A percentile compares a stretch with the other conserved stretches of the same genome.
Evolutionary conservation across 768 basidiomycete genomes (phyloP).

Genomic region (Tephrocybe sp.): DNA sequence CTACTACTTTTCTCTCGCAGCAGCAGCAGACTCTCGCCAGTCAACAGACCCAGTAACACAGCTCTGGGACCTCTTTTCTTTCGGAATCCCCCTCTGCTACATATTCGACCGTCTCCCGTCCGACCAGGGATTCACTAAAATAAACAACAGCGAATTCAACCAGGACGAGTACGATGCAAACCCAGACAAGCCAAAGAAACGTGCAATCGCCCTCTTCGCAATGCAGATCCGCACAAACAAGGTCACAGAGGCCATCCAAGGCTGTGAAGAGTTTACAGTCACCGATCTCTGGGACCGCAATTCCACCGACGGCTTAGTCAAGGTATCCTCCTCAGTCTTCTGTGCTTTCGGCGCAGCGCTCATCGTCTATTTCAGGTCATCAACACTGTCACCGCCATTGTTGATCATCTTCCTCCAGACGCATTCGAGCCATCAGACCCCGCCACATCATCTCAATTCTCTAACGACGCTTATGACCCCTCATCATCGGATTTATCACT

Average conservation of each 20-base stretch:
- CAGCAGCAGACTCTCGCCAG: conserved; percentile 58
- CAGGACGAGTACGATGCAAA: conserved; percentile 60
- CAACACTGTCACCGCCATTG: conserved; percentile 82
- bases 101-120: conserved; percentile 88
- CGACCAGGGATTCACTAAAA: conserved; percentile 55
- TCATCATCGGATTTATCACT: conserved; percentile 42
- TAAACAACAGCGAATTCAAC: conserved; percentile 65
- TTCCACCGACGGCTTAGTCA: conserved; percentile 92
- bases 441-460: conserved; percentile 52
- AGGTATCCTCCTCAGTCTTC: conserved; percentile 52
- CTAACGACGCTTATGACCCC: conserved; percentile 62
- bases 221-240: conserved; percentile 78
- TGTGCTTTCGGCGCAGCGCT: conserved; percentile 4
- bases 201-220: conserved; percentile 85
- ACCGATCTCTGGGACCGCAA: conserved; percentile 89
- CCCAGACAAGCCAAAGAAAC: conserved; percentile 85
- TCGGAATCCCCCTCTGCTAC: conserved; percentile 92
- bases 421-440: conserved; percentile 63
- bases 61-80: conserved; percentile 91
- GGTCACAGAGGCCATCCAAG: conserved; percentile 56
- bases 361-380: conserved; percentile 58
- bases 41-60: conserved; percentile 92
- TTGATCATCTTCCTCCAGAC: conserved; percentile 68
- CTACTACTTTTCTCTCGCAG: conserved; percentile 63
- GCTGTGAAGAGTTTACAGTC: conserved; percentile 83